phyloP scores from a whole-genome alignment of 192 early-diverging fungal genomes.

The Dissophora ornata region DNA sequence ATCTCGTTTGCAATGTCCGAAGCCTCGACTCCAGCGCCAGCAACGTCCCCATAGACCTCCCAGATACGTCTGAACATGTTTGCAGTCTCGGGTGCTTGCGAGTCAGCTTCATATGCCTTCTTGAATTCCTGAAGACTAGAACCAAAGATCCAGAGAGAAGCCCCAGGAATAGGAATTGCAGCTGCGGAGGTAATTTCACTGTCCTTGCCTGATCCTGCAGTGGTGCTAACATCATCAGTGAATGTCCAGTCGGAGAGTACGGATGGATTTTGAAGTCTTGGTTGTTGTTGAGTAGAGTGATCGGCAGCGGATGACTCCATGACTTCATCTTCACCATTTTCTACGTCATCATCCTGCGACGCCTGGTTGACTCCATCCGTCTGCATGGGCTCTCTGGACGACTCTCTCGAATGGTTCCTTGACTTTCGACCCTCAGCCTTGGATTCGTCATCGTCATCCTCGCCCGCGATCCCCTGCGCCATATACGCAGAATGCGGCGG shows the following conservation, averaged over 20 bases:
- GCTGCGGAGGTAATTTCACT: constrained; percentile 5
- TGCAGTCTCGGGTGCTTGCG: constrained; percentile 44
- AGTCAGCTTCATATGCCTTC: constrained; percentile 26
- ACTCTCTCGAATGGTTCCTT: constrained; percentile 27
- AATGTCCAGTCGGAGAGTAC: constrained; percentile 36
- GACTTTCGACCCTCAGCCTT: constrained; percentile 1
- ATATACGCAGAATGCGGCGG: constrained; percentile 4
- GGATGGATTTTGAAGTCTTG: background rate
- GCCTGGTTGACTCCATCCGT: constrained; percentile 6
- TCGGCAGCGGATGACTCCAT: constrained; percentile 34
- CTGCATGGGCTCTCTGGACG: constrained; percentile 39
- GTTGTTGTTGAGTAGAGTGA: constrained; percentile 31
- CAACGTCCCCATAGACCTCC: constrained; percentile 55
- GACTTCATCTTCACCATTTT: constrained; percentile 31
- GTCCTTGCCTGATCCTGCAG: background rate
- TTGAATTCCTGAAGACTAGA: constrained; percentile 55
- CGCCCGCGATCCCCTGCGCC: constrained; percentile 5
- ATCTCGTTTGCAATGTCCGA: constrained; percentile 53
- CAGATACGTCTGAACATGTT: constrained; percentile 61
- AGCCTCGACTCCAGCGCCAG: constrained; percentile 52
- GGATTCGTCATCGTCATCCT: constrained; percentile 20
- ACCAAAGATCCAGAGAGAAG: constrained; percentile 68
- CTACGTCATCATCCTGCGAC: constrained; percentile 12
- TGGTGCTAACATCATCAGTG: background rate
- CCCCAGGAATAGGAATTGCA: constrained; percentile 36